Conservation (phyloP, 2,329 filamentous ascomycete species). For the Rutstroemia sp. region DNA sequence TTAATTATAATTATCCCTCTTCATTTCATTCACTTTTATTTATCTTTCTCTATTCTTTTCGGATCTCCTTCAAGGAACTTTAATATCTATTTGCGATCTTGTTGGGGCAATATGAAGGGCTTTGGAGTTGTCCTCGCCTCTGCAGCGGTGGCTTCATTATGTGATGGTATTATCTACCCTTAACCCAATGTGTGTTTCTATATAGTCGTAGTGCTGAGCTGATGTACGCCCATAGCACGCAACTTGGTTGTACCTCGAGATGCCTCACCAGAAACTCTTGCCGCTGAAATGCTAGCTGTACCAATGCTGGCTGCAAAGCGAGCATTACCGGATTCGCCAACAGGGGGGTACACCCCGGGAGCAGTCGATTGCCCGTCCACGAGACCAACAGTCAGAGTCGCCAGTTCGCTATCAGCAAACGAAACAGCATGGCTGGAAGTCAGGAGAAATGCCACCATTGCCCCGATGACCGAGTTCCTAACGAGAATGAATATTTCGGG, state of each 20-base stretch:
- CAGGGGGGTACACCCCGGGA: conserved; percentile 65
- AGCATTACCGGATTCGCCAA: conserved; percentile 29
- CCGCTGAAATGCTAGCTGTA: conserved; percentile 20
- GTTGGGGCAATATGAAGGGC: conserved; percentile 2
- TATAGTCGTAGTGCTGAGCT: not conserved
- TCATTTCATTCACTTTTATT: too few relatives aligned
- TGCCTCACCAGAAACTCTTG: conserved; percentile 18
- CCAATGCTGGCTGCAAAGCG: conserved; percentile 19
- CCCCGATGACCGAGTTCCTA: conserved; percentile 70
- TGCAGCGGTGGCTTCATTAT: conserved; percentile 1
- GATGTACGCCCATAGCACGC: not conserved
- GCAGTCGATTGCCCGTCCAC: conserved; percentile 59
- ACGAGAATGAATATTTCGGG: conserved; percentile 63
- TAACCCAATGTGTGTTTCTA: not conserved
- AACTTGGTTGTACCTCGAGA: conserved; percentile 15
- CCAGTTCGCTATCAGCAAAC: conserved; percentile 53
- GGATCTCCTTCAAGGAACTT: not conserved
- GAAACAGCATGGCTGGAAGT: conserved; percentile 69
- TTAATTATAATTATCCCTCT: too few relatives aligned
- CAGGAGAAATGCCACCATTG: conserved; percentile 65
- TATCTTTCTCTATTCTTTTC: not conserved
- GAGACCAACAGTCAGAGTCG: conserved; percentile 62
- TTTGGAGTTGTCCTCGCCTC: not conserved
- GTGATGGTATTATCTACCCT: not conserved
- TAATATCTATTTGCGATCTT: not conserved